Percentiles rank a stretch among this genome's conserved stretches.
Evolutionary conservation across 2,329 filamentous ascomycete species (phyloP).

Genomic region (Akanthomyces dipterigenus): DNA sequence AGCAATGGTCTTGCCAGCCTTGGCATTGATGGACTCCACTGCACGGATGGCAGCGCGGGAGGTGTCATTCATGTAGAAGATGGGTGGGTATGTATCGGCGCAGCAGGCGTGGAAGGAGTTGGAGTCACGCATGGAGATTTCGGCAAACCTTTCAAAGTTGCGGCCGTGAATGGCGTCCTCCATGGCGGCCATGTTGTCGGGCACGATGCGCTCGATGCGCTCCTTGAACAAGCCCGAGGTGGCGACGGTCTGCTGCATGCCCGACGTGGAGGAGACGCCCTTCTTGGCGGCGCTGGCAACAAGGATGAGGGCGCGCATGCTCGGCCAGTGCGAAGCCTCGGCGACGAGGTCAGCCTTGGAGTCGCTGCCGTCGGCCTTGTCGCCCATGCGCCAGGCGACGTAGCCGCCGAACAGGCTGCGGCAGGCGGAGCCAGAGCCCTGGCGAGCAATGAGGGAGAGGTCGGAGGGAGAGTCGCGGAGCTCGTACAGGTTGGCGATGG

Average conservation of each 20-base stretch:
- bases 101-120: conserved; percentile 97
- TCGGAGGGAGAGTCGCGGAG: conserved; percentile 75
- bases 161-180: conserved; percentile 68
- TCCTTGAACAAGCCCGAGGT: conserved; percentile 83
- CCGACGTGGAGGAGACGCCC: conserved; percentile 82
- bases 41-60: conserved; percentile 79
- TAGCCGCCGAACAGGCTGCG: conserved; percentile 91
- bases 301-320: conserved; percentile 86
- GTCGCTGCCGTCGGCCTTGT: conserved; percentile 71
- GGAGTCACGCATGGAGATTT: conserved; percentile 91
- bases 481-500: conserved; percentile 86
- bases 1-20: conserved; percentile 70
- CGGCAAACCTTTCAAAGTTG: conserved; percentile 82
- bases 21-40: conserved; percentile 81
- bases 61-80: conserved; percentile 97
- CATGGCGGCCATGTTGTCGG: conserved; percentile 76
- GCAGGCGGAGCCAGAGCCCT: conserved; percentile 92
- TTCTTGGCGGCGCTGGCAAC: conserved; percentile 94
- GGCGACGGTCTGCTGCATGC: conserved; percentile 94
- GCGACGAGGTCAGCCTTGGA: conserved; percentile 85
- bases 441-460: conserved; percentile 80
- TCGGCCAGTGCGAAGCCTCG: conserved; percentile 84
- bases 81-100: conserved; percentile 90
- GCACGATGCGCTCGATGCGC: conserved; percentile 70
- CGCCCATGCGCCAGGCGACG: conserved; percentile 86